Conservation (phyloP, 169 alveolate genomes). For the Plasmodium fragile region DNA sequence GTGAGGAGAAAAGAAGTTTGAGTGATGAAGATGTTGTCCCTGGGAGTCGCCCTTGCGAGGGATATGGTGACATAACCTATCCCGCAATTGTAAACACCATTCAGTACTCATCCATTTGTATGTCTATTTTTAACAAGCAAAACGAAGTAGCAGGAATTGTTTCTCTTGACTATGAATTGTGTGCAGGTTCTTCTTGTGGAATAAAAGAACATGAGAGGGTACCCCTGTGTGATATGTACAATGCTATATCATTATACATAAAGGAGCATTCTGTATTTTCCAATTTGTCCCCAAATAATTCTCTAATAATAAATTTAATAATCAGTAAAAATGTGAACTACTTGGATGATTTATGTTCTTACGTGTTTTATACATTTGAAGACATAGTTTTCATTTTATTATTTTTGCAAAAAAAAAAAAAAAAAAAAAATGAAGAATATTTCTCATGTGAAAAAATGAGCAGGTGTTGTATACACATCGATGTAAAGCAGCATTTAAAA, state of each 20-base stretch:
- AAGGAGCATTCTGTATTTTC: slow-evolving; percentile 25
- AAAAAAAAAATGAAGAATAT: not conserved
- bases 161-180: slow-evolving; percentile 44
- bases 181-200: not conserved
- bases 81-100: slow-evolving; percentile 12
- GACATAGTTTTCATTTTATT: slow-evolving; percentile 28
- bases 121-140: slow-evolving; percentile 9
- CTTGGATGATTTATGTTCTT: slow-evolving; percentile 18
- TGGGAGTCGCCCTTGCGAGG: not conserved
- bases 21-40: not conserved
- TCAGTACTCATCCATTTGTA: slow-evolving; percentile 62
- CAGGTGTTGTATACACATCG: slow-evolving; percentile 37
- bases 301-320: slow-evolving; percentile 40
- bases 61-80: not conserved
- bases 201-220: not conserved
- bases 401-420: slow-evolving; percentile 25
- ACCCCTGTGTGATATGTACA: slow-evolving; percentile 10
- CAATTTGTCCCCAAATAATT: slow-evolving; percentile 15
- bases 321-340: slow-evolving; percentile 16
- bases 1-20: not conserved
- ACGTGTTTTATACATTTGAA: slow-evolving; percentile 26
- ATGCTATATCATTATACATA: slow-evolving; percentile 39
- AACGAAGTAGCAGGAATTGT: slow-evolving; percentile 15
- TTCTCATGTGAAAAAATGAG: not conserved
- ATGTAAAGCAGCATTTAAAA: not conserved